Evolutionary conservation across 2,329 filamentous ascomycete genomes (phyloP).

Genomic region (Phaeosphaeria sp.): DNA sequence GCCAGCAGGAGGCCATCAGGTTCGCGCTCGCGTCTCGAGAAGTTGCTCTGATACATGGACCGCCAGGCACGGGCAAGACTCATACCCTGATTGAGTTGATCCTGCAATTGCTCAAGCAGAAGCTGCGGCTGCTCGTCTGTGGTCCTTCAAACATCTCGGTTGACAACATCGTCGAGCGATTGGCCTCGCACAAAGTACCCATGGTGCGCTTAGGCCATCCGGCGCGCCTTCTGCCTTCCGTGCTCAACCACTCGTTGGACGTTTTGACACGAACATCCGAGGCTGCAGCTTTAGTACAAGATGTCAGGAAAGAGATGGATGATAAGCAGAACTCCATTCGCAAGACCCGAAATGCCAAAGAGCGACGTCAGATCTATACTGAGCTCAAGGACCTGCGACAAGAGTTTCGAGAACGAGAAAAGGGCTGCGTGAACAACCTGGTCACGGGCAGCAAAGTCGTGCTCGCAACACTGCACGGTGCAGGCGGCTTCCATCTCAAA

Average conservation of each 20-base stretch:
- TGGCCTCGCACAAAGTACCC: slow-evolving; percentile 82
- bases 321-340: slow-evolving; percentile 85
- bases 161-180: slow-evolving; percentile 95
- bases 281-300: slow-evolving; percentile 85
- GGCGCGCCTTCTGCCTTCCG: slow-evolving; percentile 84
- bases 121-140: slow-evolving; percentile 84
- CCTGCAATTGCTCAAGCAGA: slow-evolving; percentile 79
- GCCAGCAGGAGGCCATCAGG: slow-evolving; percentile 69
- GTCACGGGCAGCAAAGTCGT: slow-evolving; percentile 84
- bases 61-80: slow-evolving; percentile 95
- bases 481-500: slow-evolving; percentile 82
- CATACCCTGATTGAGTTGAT: slow-evolving; percentile 96
- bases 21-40: slow-evolving; percentile 85
- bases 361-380: slow-evolving; percentile 80
- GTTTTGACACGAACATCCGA: slow-evolving; percentile 90
- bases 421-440: slow-evolving; percentile 77
- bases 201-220: slow-evolving; percentile 93
- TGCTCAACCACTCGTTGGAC: slow-evolving; percentile 88
- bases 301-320: slow-evolving; percentile 92
- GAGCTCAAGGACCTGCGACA: slow-evolving; percentile 86
- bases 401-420: slow-evolving; percentile 87
- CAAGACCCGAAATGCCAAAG: slow-evolving; percentile 82
- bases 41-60: slow-evolving; percentile 90
- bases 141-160: slow-evolving; percentile 97
- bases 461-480: slow-evolving; percentile 89